A percentile compares a stretch with the other conserved stretches of the same genome.
These are phyloP conservation scores for Alternaria angustiovoidea DNA, from an alignment of 2,329 filamentous ascomycete species.

Conservation along the genomic window DNA sequence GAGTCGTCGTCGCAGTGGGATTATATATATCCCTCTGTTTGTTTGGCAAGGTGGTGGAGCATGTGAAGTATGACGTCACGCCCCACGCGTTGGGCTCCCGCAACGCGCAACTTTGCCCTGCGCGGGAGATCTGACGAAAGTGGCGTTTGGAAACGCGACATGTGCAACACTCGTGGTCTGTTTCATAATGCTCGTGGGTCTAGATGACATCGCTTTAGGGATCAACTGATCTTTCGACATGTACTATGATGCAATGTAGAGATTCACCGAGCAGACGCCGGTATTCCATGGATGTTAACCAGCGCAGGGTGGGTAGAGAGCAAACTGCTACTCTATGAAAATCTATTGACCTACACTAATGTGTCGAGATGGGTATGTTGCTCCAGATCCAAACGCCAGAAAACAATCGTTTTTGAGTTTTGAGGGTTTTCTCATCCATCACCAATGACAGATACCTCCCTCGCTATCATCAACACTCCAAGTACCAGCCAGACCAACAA, in stretches of 20 bases:
- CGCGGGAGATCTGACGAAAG: slow-evolving; percentile 15
- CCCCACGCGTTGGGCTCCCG: slow-evolving; percentile 10
- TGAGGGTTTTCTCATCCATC: background rate
- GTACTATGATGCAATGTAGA: slow-evolving; percentile 8
- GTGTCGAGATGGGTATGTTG: slow-evolving; percentile 8
- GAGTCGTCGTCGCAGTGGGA: background rate
- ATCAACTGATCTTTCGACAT: background rate
- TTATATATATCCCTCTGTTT: slow-evolving; percentile 14
- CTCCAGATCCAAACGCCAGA: slow-evolving; percentile 6
- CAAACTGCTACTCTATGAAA: background rate
- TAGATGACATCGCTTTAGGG: background rate
- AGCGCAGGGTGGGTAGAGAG: background rate
- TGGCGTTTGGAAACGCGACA: slow-evolving; percentile 11
- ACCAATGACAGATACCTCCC: slow-evolving; percentile 56
- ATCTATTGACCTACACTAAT: background rate
- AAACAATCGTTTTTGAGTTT: slow-evolving; percentile 1
- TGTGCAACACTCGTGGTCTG: background rate
- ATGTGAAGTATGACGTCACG: slow-evolving; percentile 23
- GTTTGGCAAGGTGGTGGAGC: background rate
- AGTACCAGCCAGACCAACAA: slow-evolving; percentile 78
- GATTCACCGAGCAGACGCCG: background rate
- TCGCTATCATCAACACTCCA: slow-evolving; percentile 91
- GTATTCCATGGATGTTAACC: background rate
- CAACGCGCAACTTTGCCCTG: slow-evolving; percentile 9
- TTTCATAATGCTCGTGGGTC: background rate